These are phyloP conservation scores for Waltergamsia citrina DNA, from an alignment of 2,329 filamentous ascomycete genomes.

Conservation along the genomic window DNA sequence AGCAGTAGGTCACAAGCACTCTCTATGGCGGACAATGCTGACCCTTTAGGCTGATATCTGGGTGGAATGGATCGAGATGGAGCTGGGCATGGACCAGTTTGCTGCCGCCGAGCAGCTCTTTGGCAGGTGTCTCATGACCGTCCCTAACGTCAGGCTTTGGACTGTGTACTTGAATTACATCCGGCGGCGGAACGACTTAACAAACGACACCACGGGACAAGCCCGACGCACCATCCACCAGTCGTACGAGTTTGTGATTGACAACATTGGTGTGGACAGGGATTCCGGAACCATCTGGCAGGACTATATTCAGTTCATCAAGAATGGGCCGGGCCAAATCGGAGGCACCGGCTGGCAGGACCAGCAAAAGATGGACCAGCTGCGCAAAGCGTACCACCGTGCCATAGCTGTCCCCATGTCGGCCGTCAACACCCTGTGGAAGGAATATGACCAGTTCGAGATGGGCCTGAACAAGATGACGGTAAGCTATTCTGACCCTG, in stretches of 20 bases:
- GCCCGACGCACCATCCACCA: slow-evolving; percentile 73
- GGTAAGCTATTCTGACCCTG: slow-evolving; percentile 38
- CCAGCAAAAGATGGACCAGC: slow-evolving; percentile 91
- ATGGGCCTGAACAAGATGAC: slow-evolving; percentile 89
- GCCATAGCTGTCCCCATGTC: slow-evolving; percentile 82
- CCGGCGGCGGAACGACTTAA: slow-evolving; percentile 77
- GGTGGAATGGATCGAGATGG: slow-evolving; percentile 82
- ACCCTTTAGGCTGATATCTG: slow-evolving; percentile 74
- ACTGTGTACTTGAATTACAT: slow-evolving; percentile 93
- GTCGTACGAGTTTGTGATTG: slow-evolving; percentile 86
- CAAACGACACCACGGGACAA: slow-evolving; percentile 64
- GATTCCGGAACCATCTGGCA: slow-evolving; percentile 86
- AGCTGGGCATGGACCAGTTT: slow-evolving; percentile 79
- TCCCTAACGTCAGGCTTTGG: slow-evolving; percentile 83
- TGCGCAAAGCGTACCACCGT: slow-evolving; percentile 86
- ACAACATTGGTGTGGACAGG: slow-evolving; percentile 83
- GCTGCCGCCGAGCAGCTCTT: slow-evolving; percentile 76
- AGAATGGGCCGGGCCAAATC: slow-evolving; percentile 73
- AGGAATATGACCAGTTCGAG: slow-evolving; percentile 96
- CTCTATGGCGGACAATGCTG: slow-evolving; percentile 12
- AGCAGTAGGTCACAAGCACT: slow-evolving; percentile 55
- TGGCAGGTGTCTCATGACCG: slow-evolving; percentile 64
- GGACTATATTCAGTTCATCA: slow-evolving; percentile 91
- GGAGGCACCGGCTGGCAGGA: slow-evolving; percentile 91
- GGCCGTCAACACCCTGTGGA: slow-evolving; percentile 80